Evolutionary conservation across 1,284 basidiomycete genomes (phyloP).

Genomic region (Pterulicium gracile): DNA sequence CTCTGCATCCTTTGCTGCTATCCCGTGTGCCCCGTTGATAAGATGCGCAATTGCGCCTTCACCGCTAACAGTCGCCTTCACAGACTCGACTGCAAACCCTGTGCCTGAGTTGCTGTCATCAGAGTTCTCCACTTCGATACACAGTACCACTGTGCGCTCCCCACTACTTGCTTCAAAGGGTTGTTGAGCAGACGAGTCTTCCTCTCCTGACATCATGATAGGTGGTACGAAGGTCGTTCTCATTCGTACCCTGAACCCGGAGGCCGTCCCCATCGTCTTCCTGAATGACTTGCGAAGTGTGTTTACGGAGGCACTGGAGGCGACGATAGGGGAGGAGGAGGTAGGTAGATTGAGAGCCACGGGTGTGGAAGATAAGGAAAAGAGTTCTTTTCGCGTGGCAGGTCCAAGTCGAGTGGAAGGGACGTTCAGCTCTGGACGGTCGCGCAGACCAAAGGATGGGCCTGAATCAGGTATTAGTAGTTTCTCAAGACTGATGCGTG

Average conservation of each 20-base stretch:
- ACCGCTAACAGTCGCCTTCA: slow-evolving; percentile 40
- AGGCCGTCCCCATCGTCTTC: slow-evolving; percentile 65
- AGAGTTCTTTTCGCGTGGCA: slow-evolving; percentile 48
- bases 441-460: slow-evolving; percentile 27
- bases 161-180: slow-evolving; percentile 61
- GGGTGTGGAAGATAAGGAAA: slow-evolving; percentile 40
- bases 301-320: slow-evolving; percentile 29
- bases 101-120: slow-evolving; percentile 28
- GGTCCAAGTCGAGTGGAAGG: slow-evolving; percentile 59
- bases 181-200: slow-evolving; percentile 38
- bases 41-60: slow-evolving; percentile 62
- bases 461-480: slow-evolving; percentile 19
- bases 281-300: slow-evolving; percentile 79
- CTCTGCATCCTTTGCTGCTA: slow-evolving; percentile 12
- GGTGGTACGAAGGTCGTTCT: slow-evolving; percentile 81
- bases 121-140: slow-evolving; percentile 77
- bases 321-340: slow-evolving; percentile 23
- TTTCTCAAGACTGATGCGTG: slow-evolving; percentile 2
- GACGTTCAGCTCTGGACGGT: slow-evolving; percentile 30
- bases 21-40: slow-evolving; percentile 55
- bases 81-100: not conserved
- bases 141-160: slow-evolving; percentile 76
- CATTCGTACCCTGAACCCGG: slow-evolving; percentile 82
- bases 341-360: slow-evolving; percentile 28
- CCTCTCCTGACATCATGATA: slow-evolving; percentile 39